Base-by-base conservation (phyloP, 108 stramenopile genomes). In the Epipyxis sp. region DNA sequence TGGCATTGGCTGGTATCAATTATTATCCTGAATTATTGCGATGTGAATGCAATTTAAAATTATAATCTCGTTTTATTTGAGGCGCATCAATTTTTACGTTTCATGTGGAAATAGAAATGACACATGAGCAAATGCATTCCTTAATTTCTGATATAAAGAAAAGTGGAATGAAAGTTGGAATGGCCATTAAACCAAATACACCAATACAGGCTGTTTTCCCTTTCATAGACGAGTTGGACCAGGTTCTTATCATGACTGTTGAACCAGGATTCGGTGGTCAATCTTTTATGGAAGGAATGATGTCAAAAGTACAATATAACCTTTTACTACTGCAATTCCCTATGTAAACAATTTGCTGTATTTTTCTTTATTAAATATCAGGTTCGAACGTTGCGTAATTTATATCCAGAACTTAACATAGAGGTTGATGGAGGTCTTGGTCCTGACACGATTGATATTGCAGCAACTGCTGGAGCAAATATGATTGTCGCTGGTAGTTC, bases 251-350 rank as follows among this genome's bases (percentile, higher is more conserved):
- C 25, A 95, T 94, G 94, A 93, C 94, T 13, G 94, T 95, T 10
- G 90, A 95, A 81, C 94, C 94, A 57, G 94, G 94, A 20, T 91
- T 91, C 39, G 87, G 89, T 37, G 94, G 94, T 2, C 94, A 95
- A 83, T 78, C 78, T 2, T 95, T 95, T 76, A 95, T 94, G 86
- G 76, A 76, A 58, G 82, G 87, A 76, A 88, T 90, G 90, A 44
- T 69, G 41, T 69, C 78, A 6, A 44, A 1, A 1, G 68, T 79
- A 29, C 3, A n/a, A n/a, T n/a, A n/a, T n/a, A n/a, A n/a, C n/a
- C n/a, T n/a, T 45, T 1, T 40, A n/a, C 25, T 45, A 16, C 25
- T 0, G 42, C 0, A 40, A 25, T 1, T 45, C 37, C 42, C 13
- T 44, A 94, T 94, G 94, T 54, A 80, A 27, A 94, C n/a, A n/a